Percentiles rank a stretch among this genome's conserved stretches.
Conservation (phyloP, 805 yeast genomes). For the Spathaspora arborariae region DNA sequence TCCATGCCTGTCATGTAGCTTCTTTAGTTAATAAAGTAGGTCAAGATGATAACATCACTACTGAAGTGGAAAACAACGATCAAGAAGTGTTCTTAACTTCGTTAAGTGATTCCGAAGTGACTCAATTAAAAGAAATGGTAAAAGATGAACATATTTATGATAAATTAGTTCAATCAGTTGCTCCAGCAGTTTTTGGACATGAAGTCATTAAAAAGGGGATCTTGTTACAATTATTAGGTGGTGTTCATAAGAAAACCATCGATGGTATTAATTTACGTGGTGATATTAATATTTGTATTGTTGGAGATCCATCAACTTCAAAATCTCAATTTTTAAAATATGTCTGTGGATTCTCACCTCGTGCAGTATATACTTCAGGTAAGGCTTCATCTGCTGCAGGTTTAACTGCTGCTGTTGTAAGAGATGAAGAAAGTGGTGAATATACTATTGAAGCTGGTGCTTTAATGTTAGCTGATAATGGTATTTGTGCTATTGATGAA, state of each 20-base stretch:
- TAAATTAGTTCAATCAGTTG: slow-evolving; percentile 80
- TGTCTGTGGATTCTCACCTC: slow-evolving; percentile 85
- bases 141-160: slow-evolving; percentile 81
- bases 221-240: slow-evolving; percentile 83
- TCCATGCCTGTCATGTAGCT: slow-evolving; percentile 85
- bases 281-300: slow-evolving; percentile 92
- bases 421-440: slow-evolving; percentile 96
- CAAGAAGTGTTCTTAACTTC: slow-evolving; percentile 79
- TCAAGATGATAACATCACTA: slow-evolving; percentile 17
- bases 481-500: slow-evolving; percentile 97
- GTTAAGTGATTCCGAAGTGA: slow-evolving; percentile 75
- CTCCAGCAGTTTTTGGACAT: slow-evolving; percentile 96
- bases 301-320: slow-evolving; percentile 97
- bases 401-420: slow-evolving; percentile 95
- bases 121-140: slow-evolving; percentile 85
- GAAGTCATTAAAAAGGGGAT: slow-evolving; percentile 92
- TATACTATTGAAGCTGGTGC: slow-evolving; percentile 99
- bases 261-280: slow-evolving; percentile 96
- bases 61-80: slow-evolving; percentile 49
- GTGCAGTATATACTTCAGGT: slow-evolving; percentile 96
- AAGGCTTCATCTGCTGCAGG: slow-evolving; percentile 99
- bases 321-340: slow-evolving; percentile 94
- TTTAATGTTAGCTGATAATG: slow-evolving; percentile 95
- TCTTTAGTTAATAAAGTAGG: slow-evolving; percentile 46
- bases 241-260: slow-evolving; percentile 89